Conservation (phyloP, 768 basidiomycete genomes). For the Tylopilus vinaceipallidus region DNA sequence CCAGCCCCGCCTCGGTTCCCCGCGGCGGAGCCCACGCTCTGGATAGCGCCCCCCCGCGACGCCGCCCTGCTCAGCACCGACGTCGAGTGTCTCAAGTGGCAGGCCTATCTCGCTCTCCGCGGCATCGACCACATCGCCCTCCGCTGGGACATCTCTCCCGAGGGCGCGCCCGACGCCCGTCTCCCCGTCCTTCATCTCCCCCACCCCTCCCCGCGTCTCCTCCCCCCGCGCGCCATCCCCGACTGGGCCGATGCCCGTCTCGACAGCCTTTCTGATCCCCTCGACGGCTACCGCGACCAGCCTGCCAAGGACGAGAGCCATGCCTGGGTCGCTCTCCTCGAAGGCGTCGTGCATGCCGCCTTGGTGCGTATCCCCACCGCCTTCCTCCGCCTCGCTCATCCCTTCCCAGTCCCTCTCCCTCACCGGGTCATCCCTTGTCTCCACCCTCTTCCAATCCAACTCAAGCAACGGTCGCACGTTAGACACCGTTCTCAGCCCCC, state of each 20-base stretch:
- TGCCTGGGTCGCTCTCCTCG: conserved; percentile 80
- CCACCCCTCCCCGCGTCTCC: conserved; percentile 43
- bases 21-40: conserved; percentile 49
- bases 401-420: conserved; percentile 45
- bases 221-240: conserved; percentile 67
- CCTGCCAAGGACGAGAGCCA: conserved; percentile 67
- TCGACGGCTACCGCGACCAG: conserved; percentile 69
- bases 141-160: conserved; percentile 65
- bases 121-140: conserved; percentile 50
- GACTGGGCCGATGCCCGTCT: conserved; percentile 66
- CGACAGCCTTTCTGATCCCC: conserved; percentile 37
- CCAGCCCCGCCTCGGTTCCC: conserved; percentile 24
- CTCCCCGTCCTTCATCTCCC: conserved; percentile 74
- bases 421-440: conserved; percentile 42
- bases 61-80: conserved; percentile 57
- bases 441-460: conserved; percentile 40
- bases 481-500: conserved; percentile 55
- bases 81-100: conserved; percentile 89
- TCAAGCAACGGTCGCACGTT: conserved; percentile 34
- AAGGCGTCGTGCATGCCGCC: conserved; percentile 74
- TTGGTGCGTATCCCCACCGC: conserved; percentile 44
- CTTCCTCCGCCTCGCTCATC: conserved; percentile 6
- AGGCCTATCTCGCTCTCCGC: conserved; percentile 68
- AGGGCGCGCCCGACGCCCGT: conserved; percentile 65
- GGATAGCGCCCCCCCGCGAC: conserved; percentile 55